Evolutionary conservation across 106 monocot genomes (phyloP).

Genomic region (Posidonia australis): DNA sequence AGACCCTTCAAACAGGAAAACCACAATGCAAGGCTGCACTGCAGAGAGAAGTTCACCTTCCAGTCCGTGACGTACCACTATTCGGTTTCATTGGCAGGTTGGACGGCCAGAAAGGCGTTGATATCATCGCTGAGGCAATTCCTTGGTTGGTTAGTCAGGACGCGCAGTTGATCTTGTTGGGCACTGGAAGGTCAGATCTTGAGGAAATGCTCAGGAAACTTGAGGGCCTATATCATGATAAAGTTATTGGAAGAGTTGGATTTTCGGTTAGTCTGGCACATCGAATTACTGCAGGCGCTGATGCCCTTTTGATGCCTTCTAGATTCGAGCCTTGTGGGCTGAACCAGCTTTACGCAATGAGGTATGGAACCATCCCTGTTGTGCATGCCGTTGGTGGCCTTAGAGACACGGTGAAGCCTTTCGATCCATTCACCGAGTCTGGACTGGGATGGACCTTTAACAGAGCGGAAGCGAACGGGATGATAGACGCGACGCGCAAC

Average conservation of each 20-base stretch:
- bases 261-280: conserved; percentile 76
- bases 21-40: conserved; percentile 78
- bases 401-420: conserved; percentile 63
- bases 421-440: conserved; percentile 47
- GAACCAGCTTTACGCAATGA: conserved; percentile 90
- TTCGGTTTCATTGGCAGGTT: conserved; percentile 80
- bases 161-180: conserved; percentile 70
- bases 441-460: conserved; percentile 84
- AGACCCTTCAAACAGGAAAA: conserved; percentile 52
- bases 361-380: conserved; percentile 78
- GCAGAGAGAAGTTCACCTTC: conserved; percentile 55
- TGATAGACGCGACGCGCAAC: conserved; percentile 56
- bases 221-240: conserved; percentile 39
- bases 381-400: conserved; percentile 88
- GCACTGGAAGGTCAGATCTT: conserved; percentile 63
- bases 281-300: conserved; percentile 74
- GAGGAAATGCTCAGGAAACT: conserved; percentile 56
- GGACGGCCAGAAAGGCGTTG: conserved; percentile 77
- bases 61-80: conserved; percentile 45
- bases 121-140: conserved; percentile 76
- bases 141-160: conserved; percentile 69
- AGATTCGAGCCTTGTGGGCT: conserved; percentile 91
- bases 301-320: conserved; percentile 80
- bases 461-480: conserved; percentile 34
- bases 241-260: conserved; percentile 71